These are phyloP conservation scores for Mycena latifolia DNA, from an alignment of 768 basidiomycete genomes.

Conservation along the genomic window DNA sequence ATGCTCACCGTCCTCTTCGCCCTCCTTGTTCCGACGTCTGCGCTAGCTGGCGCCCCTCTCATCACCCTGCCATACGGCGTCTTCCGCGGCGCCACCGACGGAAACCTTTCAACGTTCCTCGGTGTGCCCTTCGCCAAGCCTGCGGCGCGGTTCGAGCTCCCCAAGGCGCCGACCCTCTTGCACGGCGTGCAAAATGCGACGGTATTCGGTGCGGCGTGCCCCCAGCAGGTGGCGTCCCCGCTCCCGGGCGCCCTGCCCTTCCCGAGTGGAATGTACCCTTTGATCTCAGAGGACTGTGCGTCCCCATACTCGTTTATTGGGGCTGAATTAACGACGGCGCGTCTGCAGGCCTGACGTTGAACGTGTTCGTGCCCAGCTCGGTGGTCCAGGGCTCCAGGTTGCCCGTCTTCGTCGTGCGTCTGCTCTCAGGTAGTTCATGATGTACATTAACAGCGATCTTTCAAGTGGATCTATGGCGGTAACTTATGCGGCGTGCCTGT, in stretches of 20 bases:
- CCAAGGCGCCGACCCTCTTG: slow-evolving; percentile 45
- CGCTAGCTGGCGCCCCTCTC: too few species aligned
- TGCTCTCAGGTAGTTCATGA: neutral
- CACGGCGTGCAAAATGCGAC: slow-evolving; percentile 50
- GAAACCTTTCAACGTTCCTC: slow-evolving; percentile 45
- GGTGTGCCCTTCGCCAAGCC: slow-evolving; percentile 57
- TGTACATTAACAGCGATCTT: neutral
- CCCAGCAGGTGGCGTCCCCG: slow-evolving; percentile 14
- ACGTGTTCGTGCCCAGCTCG: too few species aligned
- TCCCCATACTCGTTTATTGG: neutral
- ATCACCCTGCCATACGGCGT: slow-evolving; percentile 31
- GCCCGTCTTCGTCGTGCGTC: slow-evolving; percentile 29
- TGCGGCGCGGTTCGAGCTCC: slow-evolving; percentile 53
- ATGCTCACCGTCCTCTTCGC: too few species aligned
- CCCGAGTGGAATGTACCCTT: neutral
- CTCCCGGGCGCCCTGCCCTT: too few species aligned
- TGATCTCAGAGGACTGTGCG: slow-evolving; percentile 27
- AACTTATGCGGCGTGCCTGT: slow-evolving; percentile 2
- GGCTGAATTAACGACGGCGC: too few species aligned
- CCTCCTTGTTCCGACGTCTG: too few species aligned
- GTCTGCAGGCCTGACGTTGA: slow-evolving; percentile 22
- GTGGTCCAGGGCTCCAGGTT: neutral
- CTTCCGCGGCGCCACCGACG: slow-evolving; percentile 42
- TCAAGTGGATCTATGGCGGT: slow-evolving; percentile 25
- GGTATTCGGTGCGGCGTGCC: slow-evolving; percentile 49